phyloP scores from a whole-genome alignment of 352 stramenopile genomes.

The Pseudoperonospora humuli region DNA sequence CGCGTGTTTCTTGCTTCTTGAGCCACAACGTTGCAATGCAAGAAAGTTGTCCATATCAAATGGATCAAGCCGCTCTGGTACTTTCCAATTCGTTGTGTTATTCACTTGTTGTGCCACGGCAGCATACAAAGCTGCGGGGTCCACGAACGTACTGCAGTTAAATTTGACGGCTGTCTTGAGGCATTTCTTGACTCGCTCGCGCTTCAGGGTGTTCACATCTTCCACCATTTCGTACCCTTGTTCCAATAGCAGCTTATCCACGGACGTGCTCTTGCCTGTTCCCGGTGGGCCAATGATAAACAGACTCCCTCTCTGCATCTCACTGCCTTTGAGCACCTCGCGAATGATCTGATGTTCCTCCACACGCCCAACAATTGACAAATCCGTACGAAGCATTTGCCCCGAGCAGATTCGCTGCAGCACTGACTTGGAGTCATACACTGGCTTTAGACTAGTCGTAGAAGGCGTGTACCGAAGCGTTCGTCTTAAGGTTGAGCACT shows the following conservation, averaged over 20 bases:
- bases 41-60: conserved; percentile 47
- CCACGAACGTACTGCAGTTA: conserved; percentile 62
- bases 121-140: conserved; percentile 36
- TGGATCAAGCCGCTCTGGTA: conserved; percentile 32
- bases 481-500: conserved; percentile 3
- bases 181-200: conserved; percentile 3
- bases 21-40: neutral
- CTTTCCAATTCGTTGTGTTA: conserved; percentile 13
- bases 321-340: conserved; percentile 16
- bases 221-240: conserved; percentile 18
- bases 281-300: conserved; percentile 64
- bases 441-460: neutral
- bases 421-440: conserved; percentile 10
- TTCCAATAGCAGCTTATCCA: conserved; percentile 32
- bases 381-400: conserved; percentile 7
- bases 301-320: conserved; percentile 20
- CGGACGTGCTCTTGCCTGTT: conserved; percentile 60
- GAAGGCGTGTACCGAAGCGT: conserved; percentile 13
- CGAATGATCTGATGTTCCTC: conserved; percentile 35
- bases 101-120: conserved; percentile 24
- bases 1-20: conserved; percentile 1
- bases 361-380: conserved; percentile 32
- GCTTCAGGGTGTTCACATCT: neutral
- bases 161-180: conserved; percentile 30
- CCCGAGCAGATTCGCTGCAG: conserved; percentile 28